Conservation (phyloP, 495 filamentous ascomycete genomes). For the Hypoxylon lienhwacheense region DNA sequence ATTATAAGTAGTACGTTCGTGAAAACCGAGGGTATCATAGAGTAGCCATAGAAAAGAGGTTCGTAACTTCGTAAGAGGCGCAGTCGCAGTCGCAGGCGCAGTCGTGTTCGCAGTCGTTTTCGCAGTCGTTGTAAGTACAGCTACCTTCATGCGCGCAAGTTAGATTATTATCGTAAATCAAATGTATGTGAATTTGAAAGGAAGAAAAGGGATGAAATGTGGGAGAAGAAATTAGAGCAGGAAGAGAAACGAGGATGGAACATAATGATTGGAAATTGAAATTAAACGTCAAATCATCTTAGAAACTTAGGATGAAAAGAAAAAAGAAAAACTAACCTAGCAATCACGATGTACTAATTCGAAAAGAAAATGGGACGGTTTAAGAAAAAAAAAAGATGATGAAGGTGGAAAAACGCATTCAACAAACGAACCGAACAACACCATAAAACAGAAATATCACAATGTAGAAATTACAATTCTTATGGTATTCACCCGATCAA, state of each 20-base stretch:
- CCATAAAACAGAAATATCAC: conserved; percentile 23
- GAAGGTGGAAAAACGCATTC: conserved; percentile 8
- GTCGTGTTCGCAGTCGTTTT: too few relatives aligned
- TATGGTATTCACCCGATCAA: conserved; percentile 7
- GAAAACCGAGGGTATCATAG: conserved; percentile 40
- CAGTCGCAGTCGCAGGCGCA: conserved; percentile 8
- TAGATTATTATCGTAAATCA: conserved; percentile 8
- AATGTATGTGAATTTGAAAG: too few relatives aligned
- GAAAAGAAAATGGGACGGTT: too few relatives aligned
- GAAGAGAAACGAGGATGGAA: too few relatives aligned
- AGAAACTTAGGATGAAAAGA: too few relatives aligned
- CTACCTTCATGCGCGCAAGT: too few relatives aligned
- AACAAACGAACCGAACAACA: conserved; percentile 20
- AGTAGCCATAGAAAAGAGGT: conserved; percentile 44
- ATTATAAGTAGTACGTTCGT: conserved; percentile 17
- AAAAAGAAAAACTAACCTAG: conserved; percentile 1
- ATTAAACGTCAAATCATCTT: too few relatives aligned
- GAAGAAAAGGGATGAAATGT: not conserved
- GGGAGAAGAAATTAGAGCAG: not conserved
- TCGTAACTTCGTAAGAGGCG: conserved; percentile 37
- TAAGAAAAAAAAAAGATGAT: conserved; percentile 8
- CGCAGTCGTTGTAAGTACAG: too few relatives aligned
- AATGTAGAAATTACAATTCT: not conserved
- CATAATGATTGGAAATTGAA: too few relatives aligned
- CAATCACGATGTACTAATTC: too few relatives aligned